These are phyloP conservation scores for Elaphomyces granulatus DNA, from an alignment of 495 filamentous ascomycete genomes.

Conservation along the genomic window DNA sequence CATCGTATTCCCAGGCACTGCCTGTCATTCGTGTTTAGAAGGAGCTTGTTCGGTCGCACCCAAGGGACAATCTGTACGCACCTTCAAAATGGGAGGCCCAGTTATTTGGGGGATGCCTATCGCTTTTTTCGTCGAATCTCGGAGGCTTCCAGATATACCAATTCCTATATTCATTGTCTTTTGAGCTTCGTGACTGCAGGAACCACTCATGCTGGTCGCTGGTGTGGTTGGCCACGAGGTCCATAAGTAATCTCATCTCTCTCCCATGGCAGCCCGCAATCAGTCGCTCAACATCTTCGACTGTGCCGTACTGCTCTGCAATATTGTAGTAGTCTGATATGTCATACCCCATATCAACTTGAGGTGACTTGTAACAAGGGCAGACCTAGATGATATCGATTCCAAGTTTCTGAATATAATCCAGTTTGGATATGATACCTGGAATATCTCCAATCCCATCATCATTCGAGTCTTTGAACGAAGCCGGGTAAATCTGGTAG, in stretches of 20 bases:
- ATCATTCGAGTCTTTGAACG: constrained; percentile 50
- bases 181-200: constrained; percentile 46
- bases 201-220: constrained; percentile 69
- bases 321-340: constrained; percentile 55
- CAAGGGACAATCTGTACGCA: too few relatives aligned
- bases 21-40: too few relatives aligned
- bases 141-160: constrained; percentile 64
- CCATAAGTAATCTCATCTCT: constrained; percentile 58
- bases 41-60: too few relatives aligned
- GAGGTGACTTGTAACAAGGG: constrained; percentile 51
- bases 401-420: constrained; percentile 48
- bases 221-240: constrained; percentile 69
- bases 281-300: constrained; percentile 51
- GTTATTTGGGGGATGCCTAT: constrained; percentile 53
- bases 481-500: constrained; percentile 59
- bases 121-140: constrained; percentile 41
- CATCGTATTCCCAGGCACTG: constrained; percentile 52
- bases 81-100: constrained; percentile 48
- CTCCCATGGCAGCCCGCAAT: constrained; percentile 39
- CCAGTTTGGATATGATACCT: constrained; percentile 49
- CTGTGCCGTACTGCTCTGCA: constrained; percentile 43
- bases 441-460: constrained; percentile 56
- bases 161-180: constrained; percentile 43
- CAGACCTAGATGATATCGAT: constrained; percentile 56
- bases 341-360: constrained; percentile 47